Percentiles rank a stretch among this genome's conserved stretches.
These are phyloP conservation scores for Sphagnum tenellum DNA, from an alignment of 225 moss, liverwort and hornwort genomes.

Conservation along the genomic window DNA sequence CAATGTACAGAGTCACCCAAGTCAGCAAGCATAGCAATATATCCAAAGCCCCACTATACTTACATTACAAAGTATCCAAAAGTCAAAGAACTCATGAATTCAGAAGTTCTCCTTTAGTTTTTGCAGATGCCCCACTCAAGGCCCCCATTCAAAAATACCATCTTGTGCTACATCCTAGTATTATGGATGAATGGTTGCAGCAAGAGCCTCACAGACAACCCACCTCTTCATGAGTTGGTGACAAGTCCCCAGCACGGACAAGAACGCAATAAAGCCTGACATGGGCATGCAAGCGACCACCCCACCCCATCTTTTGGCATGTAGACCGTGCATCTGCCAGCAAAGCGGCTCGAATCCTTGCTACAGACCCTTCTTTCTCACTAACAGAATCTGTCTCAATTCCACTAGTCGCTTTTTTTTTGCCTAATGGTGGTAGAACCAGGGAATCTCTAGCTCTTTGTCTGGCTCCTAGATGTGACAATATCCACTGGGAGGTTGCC, in stretches of 20 bases:
- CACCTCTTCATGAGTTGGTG: constrained; percentile 92
- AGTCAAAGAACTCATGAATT: no score
- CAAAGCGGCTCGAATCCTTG: constrained; percentile 62
- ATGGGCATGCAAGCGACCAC: constrained; percentile 87
- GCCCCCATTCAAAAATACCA: no score
- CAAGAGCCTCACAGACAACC: background rate
- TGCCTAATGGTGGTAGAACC: constrained; percentile 18
- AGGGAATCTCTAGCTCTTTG: constrained; percentile 55
- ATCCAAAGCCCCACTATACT: background rate
- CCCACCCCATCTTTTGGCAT: constrained; percentile 79
- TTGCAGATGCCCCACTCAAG: no score
- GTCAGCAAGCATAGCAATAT: constrained; percentile 11
- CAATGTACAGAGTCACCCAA: background rate
- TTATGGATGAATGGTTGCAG: no score
- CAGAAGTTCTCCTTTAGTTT: no score
- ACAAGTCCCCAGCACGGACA: constrained; percentile 77
- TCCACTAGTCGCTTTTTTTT: constrained; percentile 29
- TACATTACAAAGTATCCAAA: background rate
- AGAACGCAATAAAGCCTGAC: constrained; percentile 91
- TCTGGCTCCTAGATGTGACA: constrained; percentile 59
- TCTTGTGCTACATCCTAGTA: no score
- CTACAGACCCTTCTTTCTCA: constrained; percentile 45
- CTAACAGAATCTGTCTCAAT: constrained; percentile 29
- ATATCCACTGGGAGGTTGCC: constrained; percentile 73
- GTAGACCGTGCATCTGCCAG: constrained; percentile 70